These are phyloP conservation scores for Pelargonium citronellum DNA, from an alignment of 441 rosid genomes.

Conservation along the genomic window DNA sequence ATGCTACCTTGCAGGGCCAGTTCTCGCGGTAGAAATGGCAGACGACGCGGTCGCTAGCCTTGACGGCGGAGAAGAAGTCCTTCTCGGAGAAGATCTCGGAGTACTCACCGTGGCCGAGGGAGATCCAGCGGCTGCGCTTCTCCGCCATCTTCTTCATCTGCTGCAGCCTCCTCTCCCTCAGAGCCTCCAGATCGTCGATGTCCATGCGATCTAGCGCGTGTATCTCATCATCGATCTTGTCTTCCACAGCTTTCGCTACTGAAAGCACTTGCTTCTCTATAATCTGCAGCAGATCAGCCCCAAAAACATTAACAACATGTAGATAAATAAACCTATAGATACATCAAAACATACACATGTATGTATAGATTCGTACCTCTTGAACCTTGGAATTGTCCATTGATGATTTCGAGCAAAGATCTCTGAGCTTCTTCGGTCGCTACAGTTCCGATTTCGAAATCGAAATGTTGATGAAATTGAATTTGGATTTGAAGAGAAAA, in stretches of 20 bases:
- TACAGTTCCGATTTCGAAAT: not conserved
- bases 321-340: not conserved
- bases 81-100: slow-evolving; percentile 71
- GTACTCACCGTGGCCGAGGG: slow-evolving; percentile 86
- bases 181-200: slow-evolving; percentile 63
- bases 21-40: slow-evolving; percentile 93
- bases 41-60: slow-evolving; percentile 85
- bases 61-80: slow-evolving; percentile 73
- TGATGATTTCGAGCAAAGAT: slow-evolving; percentile 13
- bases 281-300: slow-evolving; percentile 35
- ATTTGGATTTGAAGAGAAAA: not conserved
- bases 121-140: slow-evolving; percentile 85
- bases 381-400: slow-evolving; percentile 60
- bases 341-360: not conserved
- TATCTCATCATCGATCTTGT: slow-evolving; percentile 78
- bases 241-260: slow-evolving; percentile 88
- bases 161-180: slow-evolving; percentile 67
- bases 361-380: slow-evolving; percentile 33
- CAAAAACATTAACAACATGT: not conserved
- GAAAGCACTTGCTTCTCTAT: slow-evolving; percentile 75
- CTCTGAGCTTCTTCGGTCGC: not conserved
- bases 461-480: not conserved
- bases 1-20: slow-evolving; percentile 85
- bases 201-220: slow-evolving; percentile 64
- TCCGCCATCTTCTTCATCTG: slow-evolving; percentile 95